Evolutionary conservation across 1,284 basidiomycete genomes (phyloP).

Genomic region (Inonotus obliquus): DNA sequence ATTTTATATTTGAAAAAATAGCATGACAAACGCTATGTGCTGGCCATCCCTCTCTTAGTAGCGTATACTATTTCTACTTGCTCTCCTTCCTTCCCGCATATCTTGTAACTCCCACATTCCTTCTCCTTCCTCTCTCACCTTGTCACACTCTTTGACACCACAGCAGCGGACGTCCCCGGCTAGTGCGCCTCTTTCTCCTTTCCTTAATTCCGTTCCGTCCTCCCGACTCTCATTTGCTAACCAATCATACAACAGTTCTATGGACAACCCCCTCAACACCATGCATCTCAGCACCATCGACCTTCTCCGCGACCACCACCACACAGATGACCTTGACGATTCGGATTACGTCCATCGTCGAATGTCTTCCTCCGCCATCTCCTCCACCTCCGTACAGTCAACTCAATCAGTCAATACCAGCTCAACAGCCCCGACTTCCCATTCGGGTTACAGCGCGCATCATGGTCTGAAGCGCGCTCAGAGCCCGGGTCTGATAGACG

Average conservation of each 20-base stretch:
- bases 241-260: background rate
- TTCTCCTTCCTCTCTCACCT: background rate
- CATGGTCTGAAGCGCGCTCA: slow-evolving; percentile 47
- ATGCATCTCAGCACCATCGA: slow-evolving; percentile 2
- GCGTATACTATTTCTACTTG: background rate
- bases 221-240: background rate
- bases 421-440: slow-evolving; percentile 54
- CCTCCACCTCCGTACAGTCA: slow-evolving; percentile 38
- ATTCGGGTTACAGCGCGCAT: slow-evolving; percentile 30
- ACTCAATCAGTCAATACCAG: slow-evolving; percentile 31
- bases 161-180: background rate
- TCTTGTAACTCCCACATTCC: background rate
- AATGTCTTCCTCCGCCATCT: slow-evolving; percentile 58
- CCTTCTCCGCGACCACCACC: slow-evolving; percentile 30
- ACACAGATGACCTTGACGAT: slow-evolving; percentile 29
- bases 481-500: slow-evolving; percentile 31
- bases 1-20: background rate
- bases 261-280: background rate
- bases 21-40: background rate
- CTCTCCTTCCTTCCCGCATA: background rate
- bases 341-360: slow-evolving; percentile 43
- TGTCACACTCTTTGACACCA: background rate
- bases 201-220: background rate
- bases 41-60: background rate
- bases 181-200: background rate